A percentile compares a stretch with the other conserved stretches of the same genome.
Evolutionary conservation across 495 filamentous ascomycete genomes (phyloP).

Genomic region (Aspergillus affinis): DNA sequence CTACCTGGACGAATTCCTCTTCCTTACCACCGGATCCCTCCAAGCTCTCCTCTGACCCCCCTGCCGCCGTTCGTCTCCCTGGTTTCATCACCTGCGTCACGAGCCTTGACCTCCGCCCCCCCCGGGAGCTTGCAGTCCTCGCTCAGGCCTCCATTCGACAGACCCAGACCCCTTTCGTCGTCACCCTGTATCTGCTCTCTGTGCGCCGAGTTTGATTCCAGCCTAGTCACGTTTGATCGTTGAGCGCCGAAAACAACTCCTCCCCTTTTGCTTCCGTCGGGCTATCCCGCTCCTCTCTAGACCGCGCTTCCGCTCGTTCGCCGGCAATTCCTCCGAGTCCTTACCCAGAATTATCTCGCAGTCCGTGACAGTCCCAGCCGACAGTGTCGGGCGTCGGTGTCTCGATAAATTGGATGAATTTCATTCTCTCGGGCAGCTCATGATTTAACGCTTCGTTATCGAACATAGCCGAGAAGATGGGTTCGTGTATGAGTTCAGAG

Average conservation of each 20-base stretch:
- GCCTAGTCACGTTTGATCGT: conserved; percentile 5
- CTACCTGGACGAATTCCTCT: not conserved
- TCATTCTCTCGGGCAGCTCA: conserved; percentile 29
- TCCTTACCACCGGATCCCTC: not conserved
- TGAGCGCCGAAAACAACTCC: not conserved
- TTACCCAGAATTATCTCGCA: not conserved
- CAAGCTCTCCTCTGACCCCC: conserved; percentile 6
- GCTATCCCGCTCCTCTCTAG: not conserved
- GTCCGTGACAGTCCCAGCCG: conserved; percentile 1
- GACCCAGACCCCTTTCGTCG: conserved; percentile 8
- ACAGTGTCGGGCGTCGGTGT: conserved; percentile 11
- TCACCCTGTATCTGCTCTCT: conserved; percentile 13
- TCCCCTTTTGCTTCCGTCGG: not conserved
- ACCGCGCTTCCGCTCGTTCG: not conserved
- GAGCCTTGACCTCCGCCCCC: conserved; percentile 13
- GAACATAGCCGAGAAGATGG: conserved; percentile 59
- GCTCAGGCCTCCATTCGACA: conserved; percentile 21
- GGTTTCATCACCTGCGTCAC: conserved; percentile 22
- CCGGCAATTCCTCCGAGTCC: not conserved
- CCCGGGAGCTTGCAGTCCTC: conserved; percentile 24
- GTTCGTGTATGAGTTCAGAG: conserved; percentile 79
- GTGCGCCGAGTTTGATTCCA: conserved; percentile 19
- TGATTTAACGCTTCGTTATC: conserved; percentile 27
- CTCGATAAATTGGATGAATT: conserved; percentile 22
- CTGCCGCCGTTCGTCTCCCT: conserved; percentile 16